Evolutionary conservation across 2,329 filamentous ascomycete species (phyloP).

Genomic region (Stemphylium lycopersici): DNA sequence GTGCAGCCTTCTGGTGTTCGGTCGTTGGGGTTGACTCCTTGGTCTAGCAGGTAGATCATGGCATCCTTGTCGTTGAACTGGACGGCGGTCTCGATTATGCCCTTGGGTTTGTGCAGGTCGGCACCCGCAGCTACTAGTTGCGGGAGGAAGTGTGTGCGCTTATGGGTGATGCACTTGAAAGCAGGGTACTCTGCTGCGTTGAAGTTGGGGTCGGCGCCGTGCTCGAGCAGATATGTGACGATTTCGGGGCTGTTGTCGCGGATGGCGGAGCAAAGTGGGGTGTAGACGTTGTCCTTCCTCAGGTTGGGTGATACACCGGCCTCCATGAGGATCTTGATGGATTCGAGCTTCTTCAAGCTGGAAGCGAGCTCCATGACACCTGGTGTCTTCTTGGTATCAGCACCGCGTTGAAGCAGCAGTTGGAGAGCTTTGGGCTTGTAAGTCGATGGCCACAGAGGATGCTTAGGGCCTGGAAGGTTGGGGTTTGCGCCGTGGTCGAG

Average conservation of each 20-base stretch:
- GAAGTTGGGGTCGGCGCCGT: conserved; percentile 59
- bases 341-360: conserved; percentile 68
- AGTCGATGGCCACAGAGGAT: conserved; percentile 70
- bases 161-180: conserved; percentile 72
- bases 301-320: conserved; percentile 66
- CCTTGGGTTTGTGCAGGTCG: conserved; percentile 65
- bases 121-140: conserved; percentile 64
- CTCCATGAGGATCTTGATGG: conserved; percentile 63
- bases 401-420: conserved; percentile 64
- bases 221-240: conserved; percentile 63
- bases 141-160: conserved; percentile 66
- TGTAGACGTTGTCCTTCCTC: conserved; percentile 71
- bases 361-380: conserved; percentile 69
- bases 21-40: conserved; percentile 66
- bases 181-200: conserved; percentile 68
- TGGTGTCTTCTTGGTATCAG: conserved; percentile 64
- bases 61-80: conserved; percentile 66
- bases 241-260: conserved; percentile 69
- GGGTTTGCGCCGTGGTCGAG: conserved; percentile 68
- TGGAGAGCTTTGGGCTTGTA: conserved; percentile 65
- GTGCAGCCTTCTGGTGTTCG: conserved; percentile 64
- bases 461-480: conserved; percentile 72
- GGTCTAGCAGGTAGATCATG: conserved; percentile 65
- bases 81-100: conserved; percentile 70
- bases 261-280: conserved; percentile 70